These are phyloP conservation scores for Licmophora abbreviata DNA, from an alignment of 108 stramenopile species.

Conservation along the genomic window DNA sequence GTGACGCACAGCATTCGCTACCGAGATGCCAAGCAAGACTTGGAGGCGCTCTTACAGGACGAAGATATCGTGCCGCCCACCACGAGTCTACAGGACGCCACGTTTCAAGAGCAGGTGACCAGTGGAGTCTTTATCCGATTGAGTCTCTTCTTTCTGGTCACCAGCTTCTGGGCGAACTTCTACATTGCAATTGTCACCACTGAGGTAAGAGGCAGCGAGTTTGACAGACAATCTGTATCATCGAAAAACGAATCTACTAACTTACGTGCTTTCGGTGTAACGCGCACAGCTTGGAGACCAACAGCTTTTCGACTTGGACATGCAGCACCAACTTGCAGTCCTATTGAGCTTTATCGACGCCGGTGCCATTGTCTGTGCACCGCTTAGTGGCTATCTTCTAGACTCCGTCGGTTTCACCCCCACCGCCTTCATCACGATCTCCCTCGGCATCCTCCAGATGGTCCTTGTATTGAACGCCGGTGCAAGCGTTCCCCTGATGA, in stretches of 20 bases:
- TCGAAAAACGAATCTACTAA: no score
- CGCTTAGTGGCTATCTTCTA: conserved; percentile 32
- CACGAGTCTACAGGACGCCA: conserved; percentile 20
- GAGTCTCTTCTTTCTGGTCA: conserved; percentile 23
- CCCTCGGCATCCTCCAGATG: conserved; percentile 29
- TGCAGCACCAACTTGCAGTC: conserved; percentile 12
- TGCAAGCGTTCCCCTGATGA: conserved; percentile 6
- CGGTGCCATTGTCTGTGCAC: conserved; percentile 27
- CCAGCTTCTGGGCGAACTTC: conserved; percentile 36
- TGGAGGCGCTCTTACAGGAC: not conserved
- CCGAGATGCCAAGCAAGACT: not conserved
- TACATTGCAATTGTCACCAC: conserved; percentile 35
- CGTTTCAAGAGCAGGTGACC: conserved; percentile 25
- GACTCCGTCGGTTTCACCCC: conserved; percentile 27
- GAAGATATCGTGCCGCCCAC: not conserved
- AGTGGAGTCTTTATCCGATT: conserved; percentile 24
- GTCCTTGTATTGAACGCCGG: conserved; percentile 18
- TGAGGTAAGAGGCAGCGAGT: no score
- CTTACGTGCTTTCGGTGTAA: no score
- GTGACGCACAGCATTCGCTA: not conserved
- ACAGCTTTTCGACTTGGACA: conserved; percentile 2
- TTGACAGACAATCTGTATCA: no score
- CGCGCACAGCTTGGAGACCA: conserved; percentile 17
- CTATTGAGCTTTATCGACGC: conserved; percentile 33
- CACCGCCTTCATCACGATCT: conserved; percentile 18